Percentiles rank a stretch among this genome's conserved stretches.
Evolutionary conservation across 345 rosid species (phyloP).

Genomic region (Arabis alpina): DNA sequence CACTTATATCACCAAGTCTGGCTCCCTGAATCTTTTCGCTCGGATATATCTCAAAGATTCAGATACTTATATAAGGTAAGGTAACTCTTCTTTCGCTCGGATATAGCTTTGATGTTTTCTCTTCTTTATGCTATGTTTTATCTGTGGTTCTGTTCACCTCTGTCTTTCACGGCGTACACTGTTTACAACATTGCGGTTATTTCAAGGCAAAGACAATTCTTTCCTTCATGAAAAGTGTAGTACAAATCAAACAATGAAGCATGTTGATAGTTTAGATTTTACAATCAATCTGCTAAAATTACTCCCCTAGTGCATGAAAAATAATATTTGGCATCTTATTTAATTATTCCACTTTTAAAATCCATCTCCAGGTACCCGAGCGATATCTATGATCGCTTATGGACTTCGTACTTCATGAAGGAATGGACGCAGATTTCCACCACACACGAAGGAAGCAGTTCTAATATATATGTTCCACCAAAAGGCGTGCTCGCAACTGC

Average conservation of each 20-base stretch:
- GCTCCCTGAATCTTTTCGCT: background rate
- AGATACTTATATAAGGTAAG: background rate
- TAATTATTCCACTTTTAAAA: too few relatives aligned
- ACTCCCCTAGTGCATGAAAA: too few relatives aligned
- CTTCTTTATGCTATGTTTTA: background rate
- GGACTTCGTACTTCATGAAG: background rate
- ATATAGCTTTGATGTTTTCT: background rate
- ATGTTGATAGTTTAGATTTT: too few relatives aligned
- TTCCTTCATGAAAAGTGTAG: too few relatives aligned
- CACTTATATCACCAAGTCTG: slow-evolving; percentile 14
- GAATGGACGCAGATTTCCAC: slow-evolving; percentile 11
- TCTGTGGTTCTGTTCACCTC: background rate
- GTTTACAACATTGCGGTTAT: background rate
- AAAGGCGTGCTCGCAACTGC: slow-evolving; percentile 15
- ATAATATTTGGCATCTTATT: too few relatives aligned
- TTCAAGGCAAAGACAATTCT: too few relatives aligned
- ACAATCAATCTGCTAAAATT: too few relatives aligned
- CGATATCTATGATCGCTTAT: slow-evolving; percentile 45
- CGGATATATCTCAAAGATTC: background rate
- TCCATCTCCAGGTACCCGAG: slow-evolving; percentile 37
- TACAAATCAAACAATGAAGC: too few relatives aligned
- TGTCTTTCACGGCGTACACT: background rate
- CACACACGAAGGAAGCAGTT: background rate
- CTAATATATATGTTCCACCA: slow-evolving; percentile 23
- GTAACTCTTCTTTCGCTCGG: background rate